Conservation (phyloP, 164 flowering plant species). For the Chimonanthus salicifolius region DNA sequence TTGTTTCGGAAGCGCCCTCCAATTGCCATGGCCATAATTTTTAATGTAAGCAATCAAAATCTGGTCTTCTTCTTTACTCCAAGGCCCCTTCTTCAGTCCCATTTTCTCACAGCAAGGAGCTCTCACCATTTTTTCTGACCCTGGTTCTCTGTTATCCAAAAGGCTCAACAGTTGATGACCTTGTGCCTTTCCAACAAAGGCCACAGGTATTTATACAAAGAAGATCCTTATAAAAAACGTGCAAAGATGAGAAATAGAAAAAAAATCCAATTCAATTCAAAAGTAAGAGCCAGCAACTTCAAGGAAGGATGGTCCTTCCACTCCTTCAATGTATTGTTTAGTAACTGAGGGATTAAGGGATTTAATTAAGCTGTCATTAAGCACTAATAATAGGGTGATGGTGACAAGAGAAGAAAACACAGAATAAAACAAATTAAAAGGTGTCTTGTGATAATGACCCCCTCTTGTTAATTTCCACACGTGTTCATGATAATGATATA, state of each 20-base stretch:
- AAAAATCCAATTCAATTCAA: neutral
- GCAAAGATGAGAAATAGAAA: too few relatives aligned
- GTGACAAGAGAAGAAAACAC: neutral
- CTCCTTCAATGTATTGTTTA: neutral
- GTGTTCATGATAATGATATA: too few relatives aligned
- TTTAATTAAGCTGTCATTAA: neutral
- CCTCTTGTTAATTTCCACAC: too few relatives aligned
- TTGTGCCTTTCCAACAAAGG: neutral
- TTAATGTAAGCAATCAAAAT: slow-evolving; percentile 41
- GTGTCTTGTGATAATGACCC: too few relatives aligned
- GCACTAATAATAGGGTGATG: neutral
- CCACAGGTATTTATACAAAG: slow-evolving; percentile 6
- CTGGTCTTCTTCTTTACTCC: slow-evolving; percentile 69
- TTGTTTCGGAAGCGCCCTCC: slow-evolving; percentile 72
- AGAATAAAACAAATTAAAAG: too few relatives aligned
- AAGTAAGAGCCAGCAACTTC: slow-evolving; percentile 8
- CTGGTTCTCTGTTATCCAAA: neutral
- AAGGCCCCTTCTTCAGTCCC: slow-evolving; percentile 74
- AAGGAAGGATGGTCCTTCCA: neutral
- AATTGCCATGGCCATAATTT: slow-evolving; percentile 48
- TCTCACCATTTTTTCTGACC: slow-evolving; percentile 39
- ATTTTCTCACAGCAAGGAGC: slow-evolving; percentile 70
- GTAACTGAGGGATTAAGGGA: too few relatives aligned
- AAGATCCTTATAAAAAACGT: slow-evolving; percentile 1
- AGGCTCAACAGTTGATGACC: neutral